Evolutionary conservation across 441 rosid species (phyloP).

Genomic region (Adansonia gregorii): DNA sequence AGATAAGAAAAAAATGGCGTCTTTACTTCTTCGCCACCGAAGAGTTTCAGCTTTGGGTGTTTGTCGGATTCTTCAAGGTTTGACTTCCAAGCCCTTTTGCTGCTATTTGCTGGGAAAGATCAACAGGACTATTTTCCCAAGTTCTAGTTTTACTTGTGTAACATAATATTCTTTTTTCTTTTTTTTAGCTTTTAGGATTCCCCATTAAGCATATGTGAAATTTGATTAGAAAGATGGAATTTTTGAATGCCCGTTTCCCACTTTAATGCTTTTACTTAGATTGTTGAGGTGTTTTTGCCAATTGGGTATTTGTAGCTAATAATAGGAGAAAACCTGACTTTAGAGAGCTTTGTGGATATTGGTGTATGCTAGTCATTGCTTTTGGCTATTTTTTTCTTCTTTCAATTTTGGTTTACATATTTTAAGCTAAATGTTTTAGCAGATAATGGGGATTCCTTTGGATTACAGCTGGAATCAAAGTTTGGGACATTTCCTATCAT

Average conservation of each 20-base stretch:
- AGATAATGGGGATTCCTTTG: conserved; percentile 44
- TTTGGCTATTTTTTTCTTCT: neutral
- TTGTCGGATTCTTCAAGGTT: conserved; percentile 59
- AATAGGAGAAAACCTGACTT: neutral
- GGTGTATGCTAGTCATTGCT: neutral
- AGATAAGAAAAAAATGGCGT: conserved; percentile 42
- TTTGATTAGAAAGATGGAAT: conserved; percentile 4
- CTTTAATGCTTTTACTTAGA: conserved; percentile 3
- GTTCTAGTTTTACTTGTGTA: too few relatives aligned
- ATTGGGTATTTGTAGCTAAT: neutral
- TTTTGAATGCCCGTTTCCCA: neutral
- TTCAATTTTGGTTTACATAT: conserved; percentile 7
- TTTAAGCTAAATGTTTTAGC: conserved; percentile 29
- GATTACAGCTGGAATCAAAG: conserved; percentile 45
- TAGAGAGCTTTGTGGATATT: neutral
- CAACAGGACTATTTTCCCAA: neutral
- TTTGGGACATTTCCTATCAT: conserved; percentile 31
- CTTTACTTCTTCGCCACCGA: conserved; percentile 50
- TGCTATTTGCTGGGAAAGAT: neutral
- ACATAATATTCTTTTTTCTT: too few relatives aligned
- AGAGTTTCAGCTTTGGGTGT: conserved; percentile 57
- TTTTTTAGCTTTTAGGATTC: neutral
- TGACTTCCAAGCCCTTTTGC: conserved; percentile 9
- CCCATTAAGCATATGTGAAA: neutral
- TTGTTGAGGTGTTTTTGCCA: conserved; percentile 6